A percentile compares a stretch with the other conserved stretches of the same genome.
Conservation (phyloP, 108 stramenopile species). For the Cafeteria roenbergensis region DNA sequence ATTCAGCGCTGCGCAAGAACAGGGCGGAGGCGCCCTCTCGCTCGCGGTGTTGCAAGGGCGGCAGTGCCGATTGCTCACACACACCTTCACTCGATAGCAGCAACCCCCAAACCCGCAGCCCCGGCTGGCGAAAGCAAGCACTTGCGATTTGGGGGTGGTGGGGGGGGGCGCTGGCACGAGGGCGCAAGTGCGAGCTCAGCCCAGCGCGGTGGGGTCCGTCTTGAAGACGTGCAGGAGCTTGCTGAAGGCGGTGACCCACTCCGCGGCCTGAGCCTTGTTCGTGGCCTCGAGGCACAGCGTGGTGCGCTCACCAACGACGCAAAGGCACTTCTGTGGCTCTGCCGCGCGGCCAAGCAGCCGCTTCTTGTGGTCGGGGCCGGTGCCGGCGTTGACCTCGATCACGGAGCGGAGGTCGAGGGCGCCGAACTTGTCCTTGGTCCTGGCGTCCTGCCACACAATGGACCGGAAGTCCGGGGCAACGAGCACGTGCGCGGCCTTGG, state of each 20-base stretch:
- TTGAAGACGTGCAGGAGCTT: background rate
- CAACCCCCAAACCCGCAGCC: too few relatives aligned
- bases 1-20: too few relatives aligned
- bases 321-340: constrained; percentile 5
- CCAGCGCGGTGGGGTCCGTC: constrained; percentile 4
- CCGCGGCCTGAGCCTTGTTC: background rate
- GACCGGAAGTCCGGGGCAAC: constrained; percentile 18
- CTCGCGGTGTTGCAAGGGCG: too few relatives aligned
- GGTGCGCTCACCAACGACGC: constrained; percentile 9
- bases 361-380: constrained; percentile 16
- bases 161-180: too few relatives aligned
- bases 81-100: too few relatives aligned
- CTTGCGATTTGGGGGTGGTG: too few relatives aligned
- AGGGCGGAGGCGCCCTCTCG: too few relatives aligned
- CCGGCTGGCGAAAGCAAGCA: too few relatives aligned
- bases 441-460: constrained; percentile 20
- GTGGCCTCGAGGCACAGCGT: constrained; percentile 10
- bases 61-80: too few relatives aligned
- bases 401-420: constrained; percentile 13
- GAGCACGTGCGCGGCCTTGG: constrained; percentile 12
- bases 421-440: constrained; percentile 8
- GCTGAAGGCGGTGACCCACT: background rate
- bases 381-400: constrained; percentile 6
- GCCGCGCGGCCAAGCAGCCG: background rate
- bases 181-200: too few relatives aligned